Percentiles rank a stretch among this genome's conserved stretches.
These are phyloP conservation scores for Trichoderma asperelloides DNA, from an alignment of 495 filamentous ascomycete genomes.

Conservation along the genomic window DNA sequence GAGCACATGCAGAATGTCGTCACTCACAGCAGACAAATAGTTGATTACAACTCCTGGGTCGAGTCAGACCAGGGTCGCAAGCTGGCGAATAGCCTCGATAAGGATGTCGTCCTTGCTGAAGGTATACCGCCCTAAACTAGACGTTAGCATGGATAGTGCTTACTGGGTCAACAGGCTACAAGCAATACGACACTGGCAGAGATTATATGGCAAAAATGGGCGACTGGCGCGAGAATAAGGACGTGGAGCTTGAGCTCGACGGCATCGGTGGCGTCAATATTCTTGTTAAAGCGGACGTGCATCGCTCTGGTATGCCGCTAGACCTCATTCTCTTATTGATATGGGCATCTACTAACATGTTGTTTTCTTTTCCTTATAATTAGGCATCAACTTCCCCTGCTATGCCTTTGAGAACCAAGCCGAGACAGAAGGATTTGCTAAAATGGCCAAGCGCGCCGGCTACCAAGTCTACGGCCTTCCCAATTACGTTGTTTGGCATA, in stretches of 20 bases:
- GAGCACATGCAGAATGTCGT: neutral
- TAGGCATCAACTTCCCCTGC: constrained; percentile 93
- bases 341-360: neutral
- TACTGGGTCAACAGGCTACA: constrained; percentile 54
- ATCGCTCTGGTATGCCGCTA: constrained; percentile 64
- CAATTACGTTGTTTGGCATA: constrained; percentile 98
- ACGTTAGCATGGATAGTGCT: neutral
- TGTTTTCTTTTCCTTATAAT: neutral
- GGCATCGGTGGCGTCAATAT: constrained; percentile 97
- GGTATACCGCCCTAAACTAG: constrained; percentile 33
- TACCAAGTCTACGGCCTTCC: constrained; percentile 88
- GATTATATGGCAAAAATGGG: constrained; percentile 81
- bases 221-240: constrained; percentile 83
- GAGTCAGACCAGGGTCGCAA: constrained; percentile 78
- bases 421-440: constrained; percentile 96
- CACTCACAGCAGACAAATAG: constrained; percentile 34
- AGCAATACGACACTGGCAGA: constrained; percentile 82
- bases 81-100: constrained; percentile 60
- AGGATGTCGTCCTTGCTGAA: constrained; percentile 79
- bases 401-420: constrained; percentile 99
- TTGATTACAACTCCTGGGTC: constrained; percentile 99
- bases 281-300: constrained; percentile 93
- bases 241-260: constrained; percentile 83
- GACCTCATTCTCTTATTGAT: neutral
- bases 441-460: constrained; percentile 95